A percentile compares a stretch with the other conserved stretches of the same genome.
Conservation (phyloP, 805 yeast species). For the Cyberlindnera mrakii region DNA sequence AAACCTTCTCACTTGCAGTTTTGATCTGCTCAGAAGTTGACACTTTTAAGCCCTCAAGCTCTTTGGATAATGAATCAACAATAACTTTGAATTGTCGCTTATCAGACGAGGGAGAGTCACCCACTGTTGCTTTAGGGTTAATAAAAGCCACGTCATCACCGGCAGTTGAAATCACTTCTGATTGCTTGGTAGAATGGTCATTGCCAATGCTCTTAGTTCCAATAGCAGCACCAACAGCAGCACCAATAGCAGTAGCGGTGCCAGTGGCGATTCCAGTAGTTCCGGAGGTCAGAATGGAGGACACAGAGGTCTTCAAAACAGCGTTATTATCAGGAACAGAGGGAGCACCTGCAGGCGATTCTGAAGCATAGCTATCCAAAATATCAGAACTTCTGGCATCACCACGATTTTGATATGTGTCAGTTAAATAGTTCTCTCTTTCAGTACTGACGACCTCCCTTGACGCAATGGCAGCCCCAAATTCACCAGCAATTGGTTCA, state of each 20-base stretch:
- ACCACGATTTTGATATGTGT: slow-evolving; percentile 1
- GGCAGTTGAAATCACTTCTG: background rate
- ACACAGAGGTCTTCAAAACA: background rate
- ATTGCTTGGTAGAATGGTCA: background rate
- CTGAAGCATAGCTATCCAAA: slow-evolving; percentile 23
- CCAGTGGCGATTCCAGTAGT: slow-evolving; percentile 6
- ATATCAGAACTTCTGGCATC: slow-evolving; percentile 23
- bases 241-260: slow-evolving; percentile 9
- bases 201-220: background rate
- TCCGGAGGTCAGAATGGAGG: slow-evolving; percentile 3
- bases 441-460: slow-evolving; percentile 1
- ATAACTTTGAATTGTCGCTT: slow-evolving; percentile 23
- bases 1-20: slow-evolving; percentile 51
- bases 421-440: background rate
- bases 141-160: background rate
- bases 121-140: background rate
- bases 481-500: slow-evolving; percentile 8
- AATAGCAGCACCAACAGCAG: slow-evolving; percentile 2
- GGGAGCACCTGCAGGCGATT: background rate
- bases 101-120: slow-evolving; percentile 9
- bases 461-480: slow-evolving; percentile 11
- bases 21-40: slow-evolving; percentile 47
- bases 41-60: slow-evolving; percentile 31
- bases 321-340: background rate
- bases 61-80: slow-evolving; percentile 27